A percentile compares a stretch with the other conserved stretches of the same genome.
phyloP scores from a whole-genome alignment of 371 early-diverging fungal species.

The Rhizomucor miehei region DNA sequence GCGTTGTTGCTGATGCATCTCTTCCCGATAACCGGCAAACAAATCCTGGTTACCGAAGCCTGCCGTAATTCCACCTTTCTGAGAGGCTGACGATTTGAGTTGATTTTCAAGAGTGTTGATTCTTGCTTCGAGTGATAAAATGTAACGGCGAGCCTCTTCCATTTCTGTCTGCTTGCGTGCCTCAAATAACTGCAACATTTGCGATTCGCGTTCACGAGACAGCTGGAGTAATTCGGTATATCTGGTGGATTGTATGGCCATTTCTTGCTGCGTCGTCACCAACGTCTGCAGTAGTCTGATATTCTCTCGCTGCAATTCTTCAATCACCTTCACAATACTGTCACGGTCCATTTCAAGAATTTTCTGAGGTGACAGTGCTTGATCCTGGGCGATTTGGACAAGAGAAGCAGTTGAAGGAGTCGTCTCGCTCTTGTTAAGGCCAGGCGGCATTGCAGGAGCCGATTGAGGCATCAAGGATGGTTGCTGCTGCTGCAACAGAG shows the following conservation, averaged over 20 bases:
- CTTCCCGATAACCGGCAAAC: slow-evolving; percentile 17
- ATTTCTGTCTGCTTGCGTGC: slow-evolving; percentile 48
- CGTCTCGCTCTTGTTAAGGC: neutral
- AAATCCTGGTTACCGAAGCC: slow-evolving; percentile 24
- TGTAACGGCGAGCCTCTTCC: slow-evolving; percentile 44
- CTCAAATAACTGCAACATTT: slow-evolving; percentile 19
- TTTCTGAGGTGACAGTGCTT: slow-evolving; percentile 3
- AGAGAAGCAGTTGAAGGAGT: neutral
- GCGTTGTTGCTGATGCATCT: slow-evolving; percentile 13
- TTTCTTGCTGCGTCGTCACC: slow-evolving; percentile 13
- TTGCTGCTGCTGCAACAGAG: neutral
- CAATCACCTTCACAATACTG: slow-evolving; percentile 23
- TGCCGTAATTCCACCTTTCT: slow-evolving; percentile 12
- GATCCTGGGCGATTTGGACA: neutral
- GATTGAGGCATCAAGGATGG: neutral
- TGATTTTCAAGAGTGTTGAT: slow-evolving; percentile 16
- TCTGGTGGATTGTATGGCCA: slow-evolving; percentile 9
- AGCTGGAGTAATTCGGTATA: slow-evolving; percentile 11
- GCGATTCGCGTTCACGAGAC: slow-evolving; percentile 11
- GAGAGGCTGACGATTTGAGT: slow-evolving; percentile 5
- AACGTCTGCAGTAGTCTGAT: slow-evolving; percentile 6
- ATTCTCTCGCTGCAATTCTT: slow-evolving; percentile 12
- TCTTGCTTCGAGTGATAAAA: slow-evolving; percentile 38
- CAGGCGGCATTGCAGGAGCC: neutral
- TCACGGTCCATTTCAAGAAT: slow-evolving; percentile 13